phyloP scores from a whole-genome alignment of 371 early-diverging fungal genomes.

The Parasitella parasitica region DNA sequence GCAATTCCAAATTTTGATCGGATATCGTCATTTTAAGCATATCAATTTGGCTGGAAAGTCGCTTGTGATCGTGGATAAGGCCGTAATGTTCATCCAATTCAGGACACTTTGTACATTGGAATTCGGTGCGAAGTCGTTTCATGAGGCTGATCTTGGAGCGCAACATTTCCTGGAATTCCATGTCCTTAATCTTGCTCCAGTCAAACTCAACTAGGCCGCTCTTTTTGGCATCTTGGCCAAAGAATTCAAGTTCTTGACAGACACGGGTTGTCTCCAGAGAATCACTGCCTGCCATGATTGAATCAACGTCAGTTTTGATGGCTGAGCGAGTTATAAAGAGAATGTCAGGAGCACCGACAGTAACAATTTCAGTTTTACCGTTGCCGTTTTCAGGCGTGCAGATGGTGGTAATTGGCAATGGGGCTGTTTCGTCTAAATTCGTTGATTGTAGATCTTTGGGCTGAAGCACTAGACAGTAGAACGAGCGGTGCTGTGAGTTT shows the following conservation, averaged over 20 bases:
- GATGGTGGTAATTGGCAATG: slow-evolving; percentile 67
- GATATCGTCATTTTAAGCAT: slow-evolving; percentile 78
- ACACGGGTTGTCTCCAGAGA: slow-evolving; percentile 46
- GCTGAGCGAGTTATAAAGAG: slow-evolving; percentile 57
- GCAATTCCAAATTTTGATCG: slow-evolving; percentile 87
- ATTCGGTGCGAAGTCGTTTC: slow-evolving; percentile 41
- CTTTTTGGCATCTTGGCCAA: slow-evolving; percentile 52
- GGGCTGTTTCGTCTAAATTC: slow-evolving; percentile 37
- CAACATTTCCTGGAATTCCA: slow-evolving; percentile 80
- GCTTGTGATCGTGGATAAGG: slow-evolving; percentile 65
- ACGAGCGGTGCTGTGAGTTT: slow-evolving; percentile 43
- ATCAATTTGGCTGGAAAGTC: slow-evolving; percentile 68
- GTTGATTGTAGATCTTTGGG: slow-evolving; percentile 19
- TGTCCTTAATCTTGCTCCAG: slow-evolving; percentile 76
- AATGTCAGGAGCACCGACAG: slow-evolving; percentile 65
- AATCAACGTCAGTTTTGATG: slow-evolving; percentile 47
- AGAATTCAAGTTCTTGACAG: slow-evolving; percentile 53
- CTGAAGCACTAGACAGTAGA: slow-evolving; percentile 48
- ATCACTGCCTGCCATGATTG: slow-evolving; percentile 46
- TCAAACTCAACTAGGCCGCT: slow-evolving; percentile 57
- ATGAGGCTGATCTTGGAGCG: slow-evolving; percentile 50
- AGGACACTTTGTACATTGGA: slow-evolving; percentile 84
- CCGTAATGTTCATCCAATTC: slow-evolving; percentile 78
- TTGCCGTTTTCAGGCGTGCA: slow-evolving; percentile 48
- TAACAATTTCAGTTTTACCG: slow-evolving; percentile 47